Evolutionary conservation across 306 rosid genomes (phyloP).

Genomic region (Trifolium fragiferum): DNA sequence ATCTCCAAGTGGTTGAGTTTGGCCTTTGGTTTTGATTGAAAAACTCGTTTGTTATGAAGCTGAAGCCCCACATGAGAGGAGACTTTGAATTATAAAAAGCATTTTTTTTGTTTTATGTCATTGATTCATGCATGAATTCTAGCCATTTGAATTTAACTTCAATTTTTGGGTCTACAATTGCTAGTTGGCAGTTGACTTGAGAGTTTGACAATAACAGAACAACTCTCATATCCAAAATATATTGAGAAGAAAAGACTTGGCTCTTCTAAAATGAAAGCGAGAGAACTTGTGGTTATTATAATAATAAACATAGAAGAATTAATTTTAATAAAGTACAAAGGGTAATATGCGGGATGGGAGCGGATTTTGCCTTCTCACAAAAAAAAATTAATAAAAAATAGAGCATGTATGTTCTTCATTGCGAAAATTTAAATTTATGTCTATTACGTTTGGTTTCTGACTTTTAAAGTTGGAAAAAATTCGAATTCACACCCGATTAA

Average conservation of each 20-base stretch:
- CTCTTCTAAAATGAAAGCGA: background rate
- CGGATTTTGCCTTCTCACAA: too few species aligned
- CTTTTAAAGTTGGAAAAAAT: too few species aligned
- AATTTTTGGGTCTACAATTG: slow-evolving; percentile 24
- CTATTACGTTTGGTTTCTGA: too few species aligned
- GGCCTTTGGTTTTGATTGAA: slow-evolving; percentile 39
- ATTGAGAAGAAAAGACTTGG: background rate
- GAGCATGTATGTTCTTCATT: too few species aligned
- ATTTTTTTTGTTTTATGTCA: slow-evolving; percentile 29
- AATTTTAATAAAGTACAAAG: too few species aligned
- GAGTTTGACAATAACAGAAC: slow-evolving; percentile 5
- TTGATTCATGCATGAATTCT: slow-evolving; percentile 37
- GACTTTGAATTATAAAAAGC: slow-evolving; percentile 35
- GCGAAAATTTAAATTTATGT: too few species aligned
- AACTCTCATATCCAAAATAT: slow-evolving; percentile 17
- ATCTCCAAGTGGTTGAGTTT: slow-evolving; percentile 39
- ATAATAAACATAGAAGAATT: background rate
- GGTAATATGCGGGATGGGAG: too few species aligned
- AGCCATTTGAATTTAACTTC: slow-evolving; percentile 23
- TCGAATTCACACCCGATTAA: too few species aligned
- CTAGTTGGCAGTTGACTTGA: slow-evolving; percentile 41
- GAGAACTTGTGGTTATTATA: background rate
- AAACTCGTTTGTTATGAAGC: too few species aligned
- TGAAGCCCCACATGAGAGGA: slow-evolving; percentile 43
- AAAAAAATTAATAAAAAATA: too few species aligned